Base-by-base conservation (phyloP, 2,329 filamentous ascomycete genomes). In the Bipolaris cookei region DNA sequence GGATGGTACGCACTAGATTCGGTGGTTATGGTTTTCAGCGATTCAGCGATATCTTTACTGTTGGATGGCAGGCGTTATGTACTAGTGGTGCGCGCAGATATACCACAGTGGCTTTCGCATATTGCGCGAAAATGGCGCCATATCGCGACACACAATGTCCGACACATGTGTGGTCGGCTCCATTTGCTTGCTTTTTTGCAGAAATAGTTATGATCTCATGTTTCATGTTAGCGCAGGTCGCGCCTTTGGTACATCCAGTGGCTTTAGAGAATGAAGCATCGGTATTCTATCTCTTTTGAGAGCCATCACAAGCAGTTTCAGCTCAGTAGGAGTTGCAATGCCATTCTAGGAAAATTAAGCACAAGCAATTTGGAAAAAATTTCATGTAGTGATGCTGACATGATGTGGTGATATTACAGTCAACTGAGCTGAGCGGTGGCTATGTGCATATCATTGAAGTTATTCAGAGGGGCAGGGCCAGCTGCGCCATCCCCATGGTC, bases 121-220 rank as follows among this genome's bases (percentile, higher is more conserved):
- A 39, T 62, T 50, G 56, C 59, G 59, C 54, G 44, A 60, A 35
- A 54, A 64, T 64, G 44, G 62, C 62, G 62, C 62, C 51, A 64
- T 64, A 62, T 64, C 50, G 51, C 62, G 62, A 62, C 59, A 58
- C 47, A 41, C 38, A 16, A 48, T 46, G 23, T 39, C 20, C 35
- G 16, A 28, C n/a, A 44, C 39, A 42, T n/a, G 34, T 28, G 30
- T 25, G 44, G 37, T 21, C 16, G 6, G 25, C 13, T 47, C 10
- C 41, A 59, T 30, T n/a, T 34, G 21, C 50, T 48, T 50, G 51
- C 6, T 25, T 28, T 51, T 47, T 43, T 45, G 52, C 35, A 47
- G 6, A 32, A 20, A 44, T 34, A 43, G 37, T 18, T 43, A 51
- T 34, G 52, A 44, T 23, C 30, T 47, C 16, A 47, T 38, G 38